phyloP scores from a whole-genome alignment of 805 yeast genomes.

The Kodamaea fukazawae region DNA sequence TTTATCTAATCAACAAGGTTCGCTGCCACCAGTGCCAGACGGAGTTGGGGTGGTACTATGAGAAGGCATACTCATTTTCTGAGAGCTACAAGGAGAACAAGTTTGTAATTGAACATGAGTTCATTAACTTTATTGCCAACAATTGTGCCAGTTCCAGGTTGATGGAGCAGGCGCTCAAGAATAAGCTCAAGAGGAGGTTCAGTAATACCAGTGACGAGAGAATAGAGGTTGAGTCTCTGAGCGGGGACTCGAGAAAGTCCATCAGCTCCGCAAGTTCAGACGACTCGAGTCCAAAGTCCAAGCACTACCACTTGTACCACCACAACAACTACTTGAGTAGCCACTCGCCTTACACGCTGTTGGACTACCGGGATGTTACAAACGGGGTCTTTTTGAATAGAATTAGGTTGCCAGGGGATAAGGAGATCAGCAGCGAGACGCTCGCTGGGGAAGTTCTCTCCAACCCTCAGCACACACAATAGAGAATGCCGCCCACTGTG shows the following conservation, averaged over 20 bases:
- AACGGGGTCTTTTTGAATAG: slow-evolving; percentile 12
- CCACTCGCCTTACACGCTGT: slow-evolving; percentile 8
- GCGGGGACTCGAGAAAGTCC: slow-evolving; percentile 3
- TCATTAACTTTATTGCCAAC: slow-evolving; percentile 33
- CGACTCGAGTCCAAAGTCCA: slow-evolving; percentile 2
- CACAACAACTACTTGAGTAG: slow-evolving; percentile 5
- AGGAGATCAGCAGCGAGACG: slow-evolving; percentile 10
- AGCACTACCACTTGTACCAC: slow-evolving; percentile 5
- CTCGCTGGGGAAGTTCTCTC: too few species aligned
- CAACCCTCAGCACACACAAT: too few species aligned
- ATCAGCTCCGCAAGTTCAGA: slow-evolving; percentile 6
- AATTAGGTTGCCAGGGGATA: slow-evolving; percentile 13
- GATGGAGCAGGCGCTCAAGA: slow-evolving; percentile 30
- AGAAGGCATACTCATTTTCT: slow-evolving; percentile 32
- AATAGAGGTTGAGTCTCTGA: slow-evolving; percentile 2
- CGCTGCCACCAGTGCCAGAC: slow-evolving; percentile 39
- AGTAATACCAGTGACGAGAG: slow-evolving; percentile 14
- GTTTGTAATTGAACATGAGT: slow-evolving; percentile 41
- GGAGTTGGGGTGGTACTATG: slow-evolving; percentile 41
- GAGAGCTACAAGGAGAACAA: slow-evolving; percentile 45
- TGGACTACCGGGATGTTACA: slow-evolving; percentile 10
- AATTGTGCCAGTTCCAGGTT: slow-evolving; percentile 32
- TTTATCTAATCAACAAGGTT: slow-evolving; percentile 34
- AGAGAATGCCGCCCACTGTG: too few species aligned
- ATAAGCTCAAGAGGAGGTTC: slow-evolving; percentile 20